Base-by-base conservation (phyloP, 148 eudicot genomes). In the Camellia granthamiana region DNA sequence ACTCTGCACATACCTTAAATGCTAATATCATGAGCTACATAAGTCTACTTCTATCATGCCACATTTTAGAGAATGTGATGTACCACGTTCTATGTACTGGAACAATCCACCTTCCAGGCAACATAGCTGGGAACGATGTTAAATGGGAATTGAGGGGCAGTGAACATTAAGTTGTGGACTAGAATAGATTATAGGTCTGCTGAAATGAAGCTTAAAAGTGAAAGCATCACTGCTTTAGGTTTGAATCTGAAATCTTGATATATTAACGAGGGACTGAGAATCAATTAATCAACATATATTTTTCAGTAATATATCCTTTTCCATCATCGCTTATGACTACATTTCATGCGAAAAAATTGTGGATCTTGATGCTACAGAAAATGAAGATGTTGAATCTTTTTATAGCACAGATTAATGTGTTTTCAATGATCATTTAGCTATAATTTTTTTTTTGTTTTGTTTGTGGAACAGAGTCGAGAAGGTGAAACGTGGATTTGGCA, bases 401-500 rank as follows among this genome's bases (percentile, higher is more conserved):
- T 3, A 6, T 23, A 66, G 2, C 14, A 38, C 6, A 8, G 58
- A 6, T 44, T 75, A 49, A 62, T 41, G 21, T 69, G 30, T 14
- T 23, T 59, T 56, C 30, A n/a, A 44, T 23, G 16, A 55, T 55
- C 18, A 52, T 7, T 55, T 46, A 52, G n/a, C 15, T 19, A 3
- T 52, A n/a, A 43, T 5, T 78, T 55, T 72, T n/a, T 65, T 76
- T 75, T 30, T 30, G 1, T 30, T 30, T 30, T 30, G 38, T 30
- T 1, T 30, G 38, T 30, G 38, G 51, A 23, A 79, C 95, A 96
- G 99, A 65, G 85, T 96, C 84, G 97, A 96, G 87, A 92, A 87
- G 82, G 86, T 81, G 67, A 94, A 90, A 87, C 97, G 83, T 81
- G 99, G 99, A 16, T 96, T 96, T 77, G 99, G 99, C 82, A 96